A percentile compares a stretch with the other conserved stretches of the same genome.
These are phyloP conservation scores for Acer campestre DNA, from an alignment of 345 rosid genomes.

Conservation along the genomic window DNA sequence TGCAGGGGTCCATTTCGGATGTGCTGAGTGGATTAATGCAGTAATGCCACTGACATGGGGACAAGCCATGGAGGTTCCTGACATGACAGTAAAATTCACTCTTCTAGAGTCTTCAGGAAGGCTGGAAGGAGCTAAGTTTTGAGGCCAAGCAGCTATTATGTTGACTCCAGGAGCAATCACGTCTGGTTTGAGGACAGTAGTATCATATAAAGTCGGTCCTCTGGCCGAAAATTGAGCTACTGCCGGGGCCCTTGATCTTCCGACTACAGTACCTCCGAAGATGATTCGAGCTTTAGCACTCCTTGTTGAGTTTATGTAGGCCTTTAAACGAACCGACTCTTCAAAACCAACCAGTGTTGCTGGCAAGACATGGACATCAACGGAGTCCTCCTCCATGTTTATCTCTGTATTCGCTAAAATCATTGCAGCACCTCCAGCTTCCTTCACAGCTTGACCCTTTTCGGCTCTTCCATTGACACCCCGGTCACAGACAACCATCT, in stretches of 20 bases:
- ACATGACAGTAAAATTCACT: conserved; percentile 88
- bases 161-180: conserved; percentile 92
- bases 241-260: conserved; percentile 70
- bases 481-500: conserved; percentile 85
- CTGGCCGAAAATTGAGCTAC: conserved; percentile 93
- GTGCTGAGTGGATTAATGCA: conserved; percentile 66
- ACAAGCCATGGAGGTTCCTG: conserved; percentile 98
- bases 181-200: conserved; percentile 85
- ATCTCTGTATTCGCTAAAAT: conserved; percentile 74
- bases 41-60: conserved; percentile 91
- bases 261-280: conserved; percentile 69
- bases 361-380: conserved; percentile 85
- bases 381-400: conserved; percentile 79
- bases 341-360: conserved; percentile 66
- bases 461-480: conserved; percentile 90
- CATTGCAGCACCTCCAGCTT: conserved; percentile 96
- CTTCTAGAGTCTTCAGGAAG: conserved; percentile 85
- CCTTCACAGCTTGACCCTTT: conserved; percentile 80
- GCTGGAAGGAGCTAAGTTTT: conserved; percentile 77
- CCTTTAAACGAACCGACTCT: conserved; percentile 61
- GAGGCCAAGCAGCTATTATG: conserved; percentile 99
- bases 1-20: conserved; percentile 83
- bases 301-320: conserved; percentile 65
- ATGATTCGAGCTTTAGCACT: conserved; percentile 64
- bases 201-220: conserved; percentile 79